Evolutionary conservation across 306 rosid genomes (phyloP).

Genomic region (Dryas drummondii): DNA sequence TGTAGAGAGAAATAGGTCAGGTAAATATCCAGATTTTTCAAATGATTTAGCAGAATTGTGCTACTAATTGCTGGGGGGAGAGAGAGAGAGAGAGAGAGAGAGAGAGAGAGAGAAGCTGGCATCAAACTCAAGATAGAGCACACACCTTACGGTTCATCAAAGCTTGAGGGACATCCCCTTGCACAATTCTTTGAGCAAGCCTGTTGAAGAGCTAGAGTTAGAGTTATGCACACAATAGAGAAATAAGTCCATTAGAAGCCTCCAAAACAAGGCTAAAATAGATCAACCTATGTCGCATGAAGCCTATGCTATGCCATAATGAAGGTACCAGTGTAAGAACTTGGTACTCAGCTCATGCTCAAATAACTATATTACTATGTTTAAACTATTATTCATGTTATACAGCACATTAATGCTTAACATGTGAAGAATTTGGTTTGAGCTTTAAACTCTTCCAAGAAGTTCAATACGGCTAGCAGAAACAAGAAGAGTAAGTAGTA

Average conservation of each 20-base stretch:
- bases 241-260: neutral
- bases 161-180: conserved; percentile 98
- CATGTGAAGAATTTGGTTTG: neutral
- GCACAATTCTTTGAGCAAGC: conserved; percentile 97
- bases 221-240: conserved; percentile 5
- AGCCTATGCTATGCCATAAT: neutral
- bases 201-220: conserved; percentile 44
- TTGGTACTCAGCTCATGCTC: neutral
- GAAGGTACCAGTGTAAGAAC: neutral
- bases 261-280: conserved; percentile 1
- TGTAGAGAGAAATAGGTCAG: conserved; percentile 32
- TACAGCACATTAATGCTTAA: neutral
- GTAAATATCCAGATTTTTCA: neutral
- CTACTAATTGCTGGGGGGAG: neutral
- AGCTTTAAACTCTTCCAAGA: neutral
- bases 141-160: conserved; percentile 91
- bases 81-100: neutral
- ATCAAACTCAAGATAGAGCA: conserved; percentile 22
- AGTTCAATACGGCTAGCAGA: neutral
- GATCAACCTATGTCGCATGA: neutral
- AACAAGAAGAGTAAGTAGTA: neutral
- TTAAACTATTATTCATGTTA: neutral
- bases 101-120: neutral
- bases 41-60: neutral
- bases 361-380: neutral